A percentile compares a stretch with the other conserved stretches of the same genome.
phyloP scores from a whole-genome alignment of 768 basidiomycete genomes.

The Suillus luteus region DNA sequence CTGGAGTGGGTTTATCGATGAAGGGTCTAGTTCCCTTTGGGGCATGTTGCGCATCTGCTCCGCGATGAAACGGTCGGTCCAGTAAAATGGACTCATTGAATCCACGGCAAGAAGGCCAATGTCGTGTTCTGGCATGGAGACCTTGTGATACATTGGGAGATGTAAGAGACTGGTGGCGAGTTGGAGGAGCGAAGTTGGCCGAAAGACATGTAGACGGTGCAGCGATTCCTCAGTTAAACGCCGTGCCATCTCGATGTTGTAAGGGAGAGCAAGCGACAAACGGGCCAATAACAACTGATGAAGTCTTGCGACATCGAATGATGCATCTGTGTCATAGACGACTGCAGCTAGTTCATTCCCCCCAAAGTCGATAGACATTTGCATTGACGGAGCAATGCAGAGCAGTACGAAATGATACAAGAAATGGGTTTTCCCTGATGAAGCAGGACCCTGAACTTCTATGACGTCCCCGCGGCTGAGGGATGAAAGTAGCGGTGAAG shows the following conservation, averaged over 20 bases:
- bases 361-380: slow-evolving; percentile 36
- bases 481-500: slow-evolving; percentile 27
- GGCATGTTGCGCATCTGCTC: slow-evolving; percentile 49
- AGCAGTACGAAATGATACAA: slow-evolving; percentile 63
- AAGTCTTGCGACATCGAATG: slow-evolving; percentile 62
- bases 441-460: slow-evolving; percentile 75
- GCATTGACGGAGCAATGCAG: slow-evolving; percentile 52
- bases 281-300: slow-evolving; percentile 51
- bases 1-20: slow-evolving; percentile 38
- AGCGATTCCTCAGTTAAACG: slow-evolving; percentile 44
- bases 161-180: slow-evolving; percentile 67
- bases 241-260: slow-evolving; percentile 19
- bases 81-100: slow-evolving; percentile 76
- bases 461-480: slow-evolving; percentile 62
- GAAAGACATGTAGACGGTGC: slow-evolving; percentile 65
- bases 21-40: slow-evolving; percentile 7
- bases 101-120: slow-evolving; percentile 74
- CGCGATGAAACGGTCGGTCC: slow-evolving; percentile 67
- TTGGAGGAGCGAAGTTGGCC: slow-evolving; percentile 64
- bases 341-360: slow-evolving; percentile 69
- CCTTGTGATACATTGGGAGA: slow-evolving; percentile 55
- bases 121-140: slow-evolving; percentile 50
- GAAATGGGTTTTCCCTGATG: slow-evolving; percentile 80
- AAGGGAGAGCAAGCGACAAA: slow-evolving; percentile 37
- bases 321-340: slow-evolving; percentile 69